These are phyloP conservation scores for Anastatica hierochuntica DNA, from an alignment of 345 rosid genomes.

Conservation along the genomic window DNA sequence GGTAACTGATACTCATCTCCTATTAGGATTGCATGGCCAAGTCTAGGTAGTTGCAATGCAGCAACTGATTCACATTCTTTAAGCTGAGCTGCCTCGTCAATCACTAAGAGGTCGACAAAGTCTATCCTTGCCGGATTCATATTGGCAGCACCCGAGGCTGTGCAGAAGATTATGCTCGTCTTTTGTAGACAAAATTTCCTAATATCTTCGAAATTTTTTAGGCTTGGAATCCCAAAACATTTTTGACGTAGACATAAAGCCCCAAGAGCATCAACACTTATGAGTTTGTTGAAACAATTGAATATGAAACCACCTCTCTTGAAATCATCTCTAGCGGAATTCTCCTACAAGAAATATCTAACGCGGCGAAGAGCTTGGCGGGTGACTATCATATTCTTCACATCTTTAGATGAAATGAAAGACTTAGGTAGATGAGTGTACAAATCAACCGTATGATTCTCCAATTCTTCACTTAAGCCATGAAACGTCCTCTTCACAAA, in stretches of 20 bases:
- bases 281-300: background rate
- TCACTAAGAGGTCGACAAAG: constrained; percentile 22
- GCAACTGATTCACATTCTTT: constrained; percentile 44
- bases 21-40: constrained; percentile 32
- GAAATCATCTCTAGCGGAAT: background rate
- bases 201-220: background rate
- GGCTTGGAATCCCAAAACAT: background rate
- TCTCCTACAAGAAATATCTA: background rate
- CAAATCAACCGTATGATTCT: constrained; percentile 20
- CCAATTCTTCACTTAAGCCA: background rate
- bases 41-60: constrained; percentile 32
- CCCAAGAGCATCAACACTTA: background rate
- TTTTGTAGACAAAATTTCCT: constrained; percentile 21
- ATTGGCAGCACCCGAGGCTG: constrained; percentile 30
- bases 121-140: background rate
- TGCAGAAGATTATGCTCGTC: constrained; percentile 30
- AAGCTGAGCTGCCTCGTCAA: constrained; percentile 47
- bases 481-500: constrained; percentile 3
- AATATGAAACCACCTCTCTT: background rate
- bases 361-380: constrained; percentile 4
- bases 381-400: constrained; percentile 18
- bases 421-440: constrained; percentile 29
- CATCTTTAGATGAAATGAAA: constrained; percentile 11
- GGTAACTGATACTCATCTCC: constrained; percentile 42
- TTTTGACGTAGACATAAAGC: background rate